Evolutionary conservation across 192 early-diverging fungal species (phyloP), one percentile per base, ranked within the genome.

Genomic region (Coemansia sp.): DNA sequence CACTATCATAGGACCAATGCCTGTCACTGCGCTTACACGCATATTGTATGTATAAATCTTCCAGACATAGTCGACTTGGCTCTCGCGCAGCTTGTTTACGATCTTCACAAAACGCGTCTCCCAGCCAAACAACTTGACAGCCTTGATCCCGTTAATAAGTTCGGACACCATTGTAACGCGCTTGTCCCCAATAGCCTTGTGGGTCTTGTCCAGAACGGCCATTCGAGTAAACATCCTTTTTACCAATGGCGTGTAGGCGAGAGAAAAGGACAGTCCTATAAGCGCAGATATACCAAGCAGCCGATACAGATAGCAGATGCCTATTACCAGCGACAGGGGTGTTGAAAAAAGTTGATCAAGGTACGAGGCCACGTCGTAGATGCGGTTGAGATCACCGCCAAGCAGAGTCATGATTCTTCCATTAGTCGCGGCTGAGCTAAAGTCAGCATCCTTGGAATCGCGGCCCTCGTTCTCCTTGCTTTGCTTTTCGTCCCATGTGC

Each of bases 61-160:
- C 48, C 82, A 77, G 63, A 89, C 75, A 19, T 79, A 77, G 47
- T 68, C 76, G 23, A 93, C 69, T 74, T 94, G 91, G 15, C 74
- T 77, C 59, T 88, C 87, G 60, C 91, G 86, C 11, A 85, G 72
- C 45, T 82, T 83, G 19, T 86, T 83, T 12, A 96, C 78, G 49
- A 87, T 86, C 38, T 83, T 79, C 52, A 87, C 61, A 65, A 98
- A 93, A 61, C 85, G 81, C 18, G 82, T 62, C 75, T 93, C 92
- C 92, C 92, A 94, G 32, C 89, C 91, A 75, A 92, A 92, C 67
- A 97, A 87, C 70, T 98, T 98, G 58, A 98, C 87, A 38, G 96
- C 90, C 47, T 93, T 87, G 52, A 98, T 96, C 21, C 93, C 94
- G 77, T 93, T 85, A n/a, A 95, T 72, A 39, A 93, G 81, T 79